Base-by-base conservation (phyloP, 1,284 basidiomycete species). In the Apiotrichum brassicae region DNA sequence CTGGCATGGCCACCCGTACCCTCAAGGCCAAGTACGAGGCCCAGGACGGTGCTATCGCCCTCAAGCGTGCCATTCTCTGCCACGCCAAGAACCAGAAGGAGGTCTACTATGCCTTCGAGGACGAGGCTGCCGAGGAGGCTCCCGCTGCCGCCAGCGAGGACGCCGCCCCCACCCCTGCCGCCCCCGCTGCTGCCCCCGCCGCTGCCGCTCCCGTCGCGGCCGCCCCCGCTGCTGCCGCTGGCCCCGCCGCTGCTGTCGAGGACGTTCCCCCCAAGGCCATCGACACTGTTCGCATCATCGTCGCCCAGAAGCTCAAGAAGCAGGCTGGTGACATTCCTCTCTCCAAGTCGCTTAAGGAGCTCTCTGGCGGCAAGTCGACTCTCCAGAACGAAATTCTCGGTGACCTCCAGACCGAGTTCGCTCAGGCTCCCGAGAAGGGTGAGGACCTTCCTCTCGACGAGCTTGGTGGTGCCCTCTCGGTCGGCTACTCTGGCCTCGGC, bases 281-380 rank as follows among this genome's bases (percentile, higher is more conserved):
- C 62, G 94, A 98, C 59, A 87, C 94, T 24, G 81, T 98, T 34
- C 80, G 82, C 43, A 81, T 84, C 63, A 86, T 98, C 70, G 85
- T 98, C 53, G 91, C 94, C 1, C 94, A 98, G 77, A 97, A 98
- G 76, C 78, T 98, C 67, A 98, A 98, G 84, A 98, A 97, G 79
- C 82, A 78, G 54, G 80, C 92, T 32, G 80, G 84, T 46, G 94
- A 97, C 62, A 78, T 98, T 48, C 86, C 91, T 3, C 78, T 92
- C n/a, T 81, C 83, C 58, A 98, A 98, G 75, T 87, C 91, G 2
- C 93, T 98, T 79, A 97, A 97, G 76, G 94, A 98, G 68, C 85
- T 97, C 53, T 92, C 97, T 45, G 92, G 91, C 36, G 95, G 95
- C 60, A 98, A 98, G 77, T 97, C 93, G 22, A 97, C 95, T 1